phyloP scores from a whole-genome alignment of 345 rosid species.

The Lumnitzera racemosa region DNA sequence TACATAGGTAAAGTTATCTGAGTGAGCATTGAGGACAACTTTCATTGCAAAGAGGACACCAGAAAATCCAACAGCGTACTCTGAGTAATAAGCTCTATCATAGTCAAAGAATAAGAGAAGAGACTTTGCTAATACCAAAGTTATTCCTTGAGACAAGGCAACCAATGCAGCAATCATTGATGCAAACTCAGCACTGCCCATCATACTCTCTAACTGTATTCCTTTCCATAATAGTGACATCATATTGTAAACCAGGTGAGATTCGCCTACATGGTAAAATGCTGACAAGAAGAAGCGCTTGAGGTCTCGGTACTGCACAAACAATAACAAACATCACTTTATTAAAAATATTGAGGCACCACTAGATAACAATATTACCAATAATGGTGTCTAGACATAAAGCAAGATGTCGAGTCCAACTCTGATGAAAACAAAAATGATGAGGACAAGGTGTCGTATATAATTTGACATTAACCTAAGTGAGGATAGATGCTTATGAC shows the following conservation, averaged over 20 bases:
- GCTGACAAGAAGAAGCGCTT: slow-evolving; percentile 80
- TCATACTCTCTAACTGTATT: slow-evolving; percentile 62
- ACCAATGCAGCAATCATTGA: slow-evolving; percentile 61
- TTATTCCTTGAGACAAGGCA: slow-evolving; percentile 84
- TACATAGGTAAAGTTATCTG: slow-evolving; percentile 48
- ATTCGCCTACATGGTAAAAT: slow-evolving; percentile 75
- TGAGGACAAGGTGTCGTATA: no score
- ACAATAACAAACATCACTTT: background rate
- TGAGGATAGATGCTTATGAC: no score
- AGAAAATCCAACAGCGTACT: slow-evolving; percentile 78
- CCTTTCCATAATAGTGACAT: slow-evolving; percentile 95
- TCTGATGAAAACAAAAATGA: no score
- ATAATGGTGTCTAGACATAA: no score
- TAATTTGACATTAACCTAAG: no score
- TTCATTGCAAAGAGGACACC: slow-evolving; percentile 95
- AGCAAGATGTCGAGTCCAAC: no score
- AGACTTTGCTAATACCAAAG: slow-evolving; percentile 62
- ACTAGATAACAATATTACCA: no score
- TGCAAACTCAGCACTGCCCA: slow-evolving; percentile 88
- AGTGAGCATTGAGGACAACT: slow-evolving; percentile 75
- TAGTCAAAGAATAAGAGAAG: slow-evolving; percentile 55
- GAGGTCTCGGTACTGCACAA: slow-evolving; percentile 58
- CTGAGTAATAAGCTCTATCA: slow-evolving; percentile 49
- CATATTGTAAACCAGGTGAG: slow-evolving; percentile 91
- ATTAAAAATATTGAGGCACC: no score